Conservation (phyloP, 345 rosid species). For the Brassica napus region Da-Ae NC_063445.1:3092001-3092500, state of each 20-base stretch:
- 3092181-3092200: constrained; percentile 90
- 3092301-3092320: constrained; percentile 52
- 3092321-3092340: constrained; percentile 57
- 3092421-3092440: constrained; percentile 88
- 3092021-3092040: neutral
- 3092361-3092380: constrained; percentile 68
- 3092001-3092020: neutral
- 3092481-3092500: constrained; percentile 71
- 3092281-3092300: constrained; percentile 61
- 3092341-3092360: constrained; percentile 77
- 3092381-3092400: constrained; percentile 86
- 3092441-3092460: constrained; percentile 96
- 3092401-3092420: constrained; percentile 92
- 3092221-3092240: constrained; percentile 82
- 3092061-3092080: constrained; percentile 95
- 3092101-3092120: constrained; percentile 89
- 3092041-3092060: constrained; percentile 47
- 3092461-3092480: constrained; percentile 73
- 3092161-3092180: constrained; percentile 97
- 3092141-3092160: constrained; percentile 94
- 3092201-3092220: constrained; percentile 92
- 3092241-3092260: constrained; percentile 81
- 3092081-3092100: constrained; percentile 98
- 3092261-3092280: constrained; percentile 89
- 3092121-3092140: constrained; percentile 96